A percentile compares a stretch with the other conserved stretches of the same genome.
Conservation (phyloP, 805 yeast species). For the Wickerhamiella allomyrinae region DNA sequence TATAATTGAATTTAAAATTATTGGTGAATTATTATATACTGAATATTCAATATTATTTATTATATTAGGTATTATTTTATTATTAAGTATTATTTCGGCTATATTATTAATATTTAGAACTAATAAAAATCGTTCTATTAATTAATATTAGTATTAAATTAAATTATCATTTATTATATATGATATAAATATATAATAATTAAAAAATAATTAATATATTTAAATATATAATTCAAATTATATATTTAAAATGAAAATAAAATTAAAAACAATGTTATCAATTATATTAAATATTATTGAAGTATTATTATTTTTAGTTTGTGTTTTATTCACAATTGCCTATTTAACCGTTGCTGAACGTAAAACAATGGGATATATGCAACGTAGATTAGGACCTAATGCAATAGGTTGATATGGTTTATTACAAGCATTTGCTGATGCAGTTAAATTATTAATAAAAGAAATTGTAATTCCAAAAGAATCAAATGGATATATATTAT, state of each 20-base stretch:
- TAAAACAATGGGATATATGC: conserved; percentile 16
- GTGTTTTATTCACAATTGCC: conserved; percentile 14
- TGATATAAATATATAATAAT: background rate
- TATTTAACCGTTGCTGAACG: conserved; percentile 16
- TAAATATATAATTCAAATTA: background rate
- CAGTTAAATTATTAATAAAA: conserved; percentile 4
- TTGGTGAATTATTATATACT: conserved; percentile 3
- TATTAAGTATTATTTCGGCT: conserved; percentile 2
- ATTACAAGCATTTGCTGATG: conserved; percentile 8
- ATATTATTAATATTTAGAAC: conserved; percentile 1
- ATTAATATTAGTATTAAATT: background rate
- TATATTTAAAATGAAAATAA: background rate
- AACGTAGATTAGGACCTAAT: conserved; percentile 16
- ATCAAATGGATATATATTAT: conserved; percentile 13
- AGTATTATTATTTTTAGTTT: conserved; percentile 7
- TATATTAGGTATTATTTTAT: conserved; percentile 2
- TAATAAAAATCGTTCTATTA: background rate
- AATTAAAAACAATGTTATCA: background rate
- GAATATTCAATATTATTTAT: conserved; percentile 1
- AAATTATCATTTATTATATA: background rate
- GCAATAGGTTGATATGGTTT: conserved; percentile 10
- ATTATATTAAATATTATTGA: conserved; percentile 1
- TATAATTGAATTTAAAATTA: conserved; percentile 1
- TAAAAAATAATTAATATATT: background rate
- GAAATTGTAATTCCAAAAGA: conserved; percentile 2